These are phyloP conservation scores for Pueraria montana DNA, from an alignment of 306 rosid species.

Conservation along the genomic window DNA sequence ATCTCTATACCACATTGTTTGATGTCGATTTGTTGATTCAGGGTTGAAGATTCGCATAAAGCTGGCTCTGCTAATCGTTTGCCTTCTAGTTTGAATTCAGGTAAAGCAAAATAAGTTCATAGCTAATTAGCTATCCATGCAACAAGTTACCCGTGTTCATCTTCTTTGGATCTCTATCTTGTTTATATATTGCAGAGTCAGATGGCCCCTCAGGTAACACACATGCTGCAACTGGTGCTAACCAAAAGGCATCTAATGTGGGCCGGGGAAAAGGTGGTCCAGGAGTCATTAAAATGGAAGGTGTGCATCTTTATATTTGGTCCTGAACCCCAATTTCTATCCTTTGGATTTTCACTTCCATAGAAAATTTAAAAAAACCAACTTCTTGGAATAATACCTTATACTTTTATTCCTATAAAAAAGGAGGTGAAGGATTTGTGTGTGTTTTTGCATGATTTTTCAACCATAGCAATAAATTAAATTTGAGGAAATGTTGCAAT, in stretches of 20 bases:
- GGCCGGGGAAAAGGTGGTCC: slow-evolving; percentile 73
- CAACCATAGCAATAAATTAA: slow-evolving; percentile 5
- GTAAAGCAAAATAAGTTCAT: slow-evolving; percentile 55
- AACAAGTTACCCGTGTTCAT: slow-evolving; percentile 6
- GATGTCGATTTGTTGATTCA: slow-evolving; percentile 53
- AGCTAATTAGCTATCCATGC: neutral
- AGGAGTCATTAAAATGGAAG: slow-evolving; percentile 79
- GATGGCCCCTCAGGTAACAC: slow-evolving; percentile 62
- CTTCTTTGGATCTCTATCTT: slow-evolving; percentile 46
- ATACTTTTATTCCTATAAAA: slow-evolving; percentile 8
- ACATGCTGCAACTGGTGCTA: slow-evolving; percentile 60
- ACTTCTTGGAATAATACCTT: neutral
- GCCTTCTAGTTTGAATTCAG: slow-evolving; percentile 71
- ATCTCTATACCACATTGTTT: slow-evolving; percentile 41
- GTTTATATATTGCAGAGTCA: slow-evolving; percentile 58
- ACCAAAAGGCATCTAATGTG: slow-evolving; percentile 74
- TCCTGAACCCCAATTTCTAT: neutral
- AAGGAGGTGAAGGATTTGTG: neutral
- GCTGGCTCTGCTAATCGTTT: slow-evolving; percentile 70
- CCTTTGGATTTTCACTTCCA: slow-evolving; percentile 12
- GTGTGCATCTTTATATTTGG: slow-evolving; percentile 51
- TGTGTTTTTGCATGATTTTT: slow-evolving; percentile 26
- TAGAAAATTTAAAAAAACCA: slow-evolving; percentile 3
- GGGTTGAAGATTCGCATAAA: slow-evolving; percentile 89
- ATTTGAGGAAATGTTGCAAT: slow-evolving; percentile 2